A percentile compares a stretch with the other conserved stretches of the same genome.
Conservation (phyloP, 768 basidiomycete species). For the Pleurotus platypus region DNA sequence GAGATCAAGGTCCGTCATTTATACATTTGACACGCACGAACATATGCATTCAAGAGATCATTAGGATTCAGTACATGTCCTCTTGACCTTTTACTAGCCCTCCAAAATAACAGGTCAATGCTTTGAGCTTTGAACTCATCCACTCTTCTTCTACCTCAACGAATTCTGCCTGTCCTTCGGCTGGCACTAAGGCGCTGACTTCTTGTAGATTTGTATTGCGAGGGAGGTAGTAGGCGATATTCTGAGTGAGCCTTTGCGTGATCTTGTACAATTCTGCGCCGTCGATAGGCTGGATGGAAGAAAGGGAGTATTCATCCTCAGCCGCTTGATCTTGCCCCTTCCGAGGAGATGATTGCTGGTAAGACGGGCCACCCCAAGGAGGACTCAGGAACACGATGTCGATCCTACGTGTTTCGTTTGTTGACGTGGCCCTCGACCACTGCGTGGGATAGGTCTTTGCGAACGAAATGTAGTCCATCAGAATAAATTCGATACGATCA, state of each 20-base stretch:
- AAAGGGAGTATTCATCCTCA: conserved; percentile 63
- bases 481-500: conserved; percentile 92
- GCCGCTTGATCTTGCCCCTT: conserved; percentile 10
- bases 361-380: conserved; percentile 91
- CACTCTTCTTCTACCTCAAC: conserved; percentile 96
- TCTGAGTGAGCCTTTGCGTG: conserved; percentile 65
- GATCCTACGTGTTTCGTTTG: conserved; percentile 46
- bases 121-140: conserved; percentile 93
- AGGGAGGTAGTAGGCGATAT: conserved; percentile 89
- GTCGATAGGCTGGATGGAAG: conserved; percentile 72
- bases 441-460: conserved; percentile 46
- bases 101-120: conserved; percentile 92
- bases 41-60: no score
- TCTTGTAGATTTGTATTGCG: conserved; percentile 76
- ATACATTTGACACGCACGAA: no score
- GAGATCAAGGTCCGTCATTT: no score
- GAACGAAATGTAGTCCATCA: conserved; percentile 82
- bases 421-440: conserved; percentile 13
- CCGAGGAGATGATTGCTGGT: conserved; percentile 24
- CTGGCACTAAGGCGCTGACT: conserved; percentile 49
- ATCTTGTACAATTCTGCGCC: conserved; percentile 81
- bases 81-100: conserved; percentile 73
- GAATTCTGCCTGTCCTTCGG: conserved; percentile 37
- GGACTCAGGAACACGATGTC: conserved; percentile 93
- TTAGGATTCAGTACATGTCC: conserved; percentile 40